phyloP scores from a whole-genome alignment of 2,329 filamentous ascomycete genomes.

The Graphilbum fragrans region DNA sequence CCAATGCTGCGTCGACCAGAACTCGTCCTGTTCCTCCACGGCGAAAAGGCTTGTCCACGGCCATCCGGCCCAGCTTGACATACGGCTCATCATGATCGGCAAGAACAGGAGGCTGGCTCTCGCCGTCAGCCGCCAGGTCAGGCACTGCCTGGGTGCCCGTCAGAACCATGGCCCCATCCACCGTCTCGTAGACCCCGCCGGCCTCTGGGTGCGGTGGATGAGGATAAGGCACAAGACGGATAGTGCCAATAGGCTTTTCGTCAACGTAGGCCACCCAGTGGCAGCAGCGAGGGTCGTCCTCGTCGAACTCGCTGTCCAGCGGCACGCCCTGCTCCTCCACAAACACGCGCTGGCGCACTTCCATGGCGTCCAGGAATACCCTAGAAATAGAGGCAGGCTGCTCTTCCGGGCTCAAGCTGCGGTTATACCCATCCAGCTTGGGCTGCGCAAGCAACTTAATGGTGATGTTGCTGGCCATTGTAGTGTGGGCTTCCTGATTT shows the following conservation, averaged over 20 bases:
- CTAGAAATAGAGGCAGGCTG: constrained; percentile 36
- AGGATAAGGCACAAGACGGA: constrained; percentile 73
- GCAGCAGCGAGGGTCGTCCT: constrained; percentile 65
- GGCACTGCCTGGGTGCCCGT: constrained; percentile 8
- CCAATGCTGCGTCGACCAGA: constrained; percentile 54
- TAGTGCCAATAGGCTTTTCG: constrained; percentile 55
- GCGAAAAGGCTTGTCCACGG: constrained; percentile 54
- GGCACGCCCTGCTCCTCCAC: constrained; percentile 46
- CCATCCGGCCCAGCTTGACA: constrained; percentile 69
- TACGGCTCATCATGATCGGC: constrained; percentile 61
- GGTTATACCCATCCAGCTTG: constrained; percentile 21
- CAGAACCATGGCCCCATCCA: constrained; percentile 25
- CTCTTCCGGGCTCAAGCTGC: constrained; percentile 22
- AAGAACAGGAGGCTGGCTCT: constrained; percentile 20
- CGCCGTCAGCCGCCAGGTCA: constrained; percentile 13
- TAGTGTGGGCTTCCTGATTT: too few relatives aligned
- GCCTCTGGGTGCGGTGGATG: constrained; percentile 51
- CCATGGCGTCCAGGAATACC: constrained; percentile 52
- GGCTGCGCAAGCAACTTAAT: constrained; percentile 2
- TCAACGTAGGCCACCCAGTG: constrained; percentile 79
- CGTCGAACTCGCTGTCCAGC: constrained; percentile 63
- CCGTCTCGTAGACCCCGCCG: constrained; percentile 30
- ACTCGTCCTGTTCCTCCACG: constrained; percentile 51
- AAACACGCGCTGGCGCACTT: constrained; percentile 48
- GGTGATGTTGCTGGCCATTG: too few relatives aligned